Conservation (phyloP, 768 basidiomycete species). For the Guyanaporus albipodus region DNA sequence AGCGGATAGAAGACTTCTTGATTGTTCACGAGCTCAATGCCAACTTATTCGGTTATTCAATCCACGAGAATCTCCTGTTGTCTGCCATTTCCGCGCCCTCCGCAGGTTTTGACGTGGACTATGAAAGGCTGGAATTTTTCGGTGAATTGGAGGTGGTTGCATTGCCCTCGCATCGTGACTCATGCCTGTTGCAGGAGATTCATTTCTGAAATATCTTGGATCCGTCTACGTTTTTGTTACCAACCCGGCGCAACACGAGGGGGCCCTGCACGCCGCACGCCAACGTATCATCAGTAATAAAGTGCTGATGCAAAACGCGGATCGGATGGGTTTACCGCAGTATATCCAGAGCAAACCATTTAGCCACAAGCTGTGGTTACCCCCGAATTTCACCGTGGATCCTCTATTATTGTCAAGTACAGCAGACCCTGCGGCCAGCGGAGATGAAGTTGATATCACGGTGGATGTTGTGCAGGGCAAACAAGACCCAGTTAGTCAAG, state of each 20-base stretch:
- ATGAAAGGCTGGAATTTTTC: conserved; percentile 80
- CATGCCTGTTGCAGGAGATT: conserved; percentile 50
- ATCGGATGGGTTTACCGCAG: conserved; percentile 56
- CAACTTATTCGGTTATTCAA: conserved; percentile 56
- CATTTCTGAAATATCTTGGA: conserved; percentile 76
- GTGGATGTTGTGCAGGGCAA: conserved; percentile 8
- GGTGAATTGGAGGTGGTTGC: conserved; percentile 51
- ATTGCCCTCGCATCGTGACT: conserved; percentile 21
- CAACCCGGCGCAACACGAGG: conserved; percentile 61
- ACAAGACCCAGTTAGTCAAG: conserved; percentile 11
- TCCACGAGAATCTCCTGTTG: conserved; percentile 58
- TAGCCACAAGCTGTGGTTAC: conserved; percentile 61
- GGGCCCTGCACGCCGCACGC: conserved; percentile 61
- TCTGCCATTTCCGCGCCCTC: conserved; percentile 69
- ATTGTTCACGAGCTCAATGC: conserved; percentile 78
- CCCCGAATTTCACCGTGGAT: conserved; percentile 40
- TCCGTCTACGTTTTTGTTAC: conserved; percentile 73
- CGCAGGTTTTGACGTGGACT: conserved; percentile 66
- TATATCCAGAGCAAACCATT: conserved; percentile 76
- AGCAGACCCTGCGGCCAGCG: conserved; percentile 24
- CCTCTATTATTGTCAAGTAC: conserved; percentile 14
- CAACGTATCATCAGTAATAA: conserved; percentile 75
- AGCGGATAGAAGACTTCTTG: conserved; percentile 68
- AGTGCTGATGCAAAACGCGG: conserved; percentile 52
- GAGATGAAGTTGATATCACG: conserved; percentile 28